Evolutionary conservation across 257 asterid species (phyloP).

Genomic region (Solanum sejunctum): DNA sequence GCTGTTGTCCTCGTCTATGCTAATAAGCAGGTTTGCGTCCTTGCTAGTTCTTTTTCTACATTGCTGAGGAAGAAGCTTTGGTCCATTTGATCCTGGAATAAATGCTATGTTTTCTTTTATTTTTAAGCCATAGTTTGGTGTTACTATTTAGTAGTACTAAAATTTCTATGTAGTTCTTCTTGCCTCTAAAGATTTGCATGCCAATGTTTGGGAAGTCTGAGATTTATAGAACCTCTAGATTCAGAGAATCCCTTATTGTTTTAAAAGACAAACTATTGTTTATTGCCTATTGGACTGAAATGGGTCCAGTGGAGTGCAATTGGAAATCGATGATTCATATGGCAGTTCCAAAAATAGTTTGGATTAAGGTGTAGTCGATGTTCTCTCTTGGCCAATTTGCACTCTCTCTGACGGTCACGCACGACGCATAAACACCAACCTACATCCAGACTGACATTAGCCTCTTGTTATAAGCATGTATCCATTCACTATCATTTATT

Average conservation of each 20-base stretch:
- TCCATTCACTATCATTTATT: background rate
- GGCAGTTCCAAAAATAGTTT: background rate
- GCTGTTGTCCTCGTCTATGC: constrained; percentile 41
- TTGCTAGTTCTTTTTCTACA: background rate
- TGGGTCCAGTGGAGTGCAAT: background rate
- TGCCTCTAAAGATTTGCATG: background rate
- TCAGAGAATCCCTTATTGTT: background rate
- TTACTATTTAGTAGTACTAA: background rate
- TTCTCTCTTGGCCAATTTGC: background rate
- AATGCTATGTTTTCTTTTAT: background rate
- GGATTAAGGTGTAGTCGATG: background rate
- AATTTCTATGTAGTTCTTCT: background rate
- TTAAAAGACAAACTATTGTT: background rate
- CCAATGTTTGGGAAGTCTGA: background rate
- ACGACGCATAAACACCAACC: background rate
- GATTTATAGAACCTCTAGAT: background rate
- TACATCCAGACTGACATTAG: background rate
- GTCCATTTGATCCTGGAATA: background rate
- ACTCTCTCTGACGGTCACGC: background rate
- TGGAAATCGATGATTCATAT: background rate
- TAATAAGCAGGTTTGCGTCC: constrained; percentile 18
- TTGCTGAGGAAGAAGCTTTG: background rate
- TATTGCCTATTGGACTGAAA: background rate
- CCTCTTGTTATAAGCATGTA: background rate
- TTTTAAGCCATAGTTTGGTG: background rate